Base-by-base conservation (phyloP, 1,284 basidiomycete genomes). In the Ustanciosporium gigantosporum region DNA sequence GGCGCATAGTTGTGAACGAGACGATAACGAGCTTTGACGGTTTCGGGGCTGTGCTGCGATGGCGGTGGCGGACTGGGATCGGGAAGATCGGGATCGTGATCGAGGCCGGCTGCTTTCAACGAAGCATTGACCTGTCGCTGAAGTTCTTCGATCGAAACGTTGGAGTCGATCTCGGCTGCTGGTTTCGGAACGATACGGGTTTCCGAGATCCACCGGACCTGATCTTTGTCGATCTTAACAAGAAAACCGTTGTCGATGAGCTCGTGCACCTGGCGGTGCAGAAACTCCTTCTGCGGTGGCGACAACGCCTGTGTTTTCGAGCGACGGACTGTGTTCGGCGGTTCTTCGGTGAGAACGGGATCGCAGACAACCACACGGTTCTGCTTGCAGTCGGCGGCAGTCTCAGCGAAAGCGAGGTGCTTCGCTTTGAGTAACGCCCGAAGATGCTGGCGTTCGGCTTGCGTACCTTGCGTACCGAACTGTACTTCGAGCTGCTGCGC, bases 1-100 rank as follows among this genome's bases (percentile, higher is more conserved):
- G 39, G 39, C 4, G 39, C 25, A 22, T 41, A 41, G 39, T 41
- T 41, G 31, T 41, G 39, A 11, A 41, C 25, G 4, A 41, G 39
- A 4, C 25, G 25, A 16, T 29, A 41, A 11, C 17, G 15, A 9
- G n/a, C 16, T 23, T 41, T 31, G 32, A 34, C 9, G 8, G 32
- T 8, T n/a, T 29, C 27, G n/a, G 27, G 27, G 9, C n/a, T n/a
- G 27, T 11, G 11, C n/a, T 29, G 27, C 27, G 9, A 9, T 29
- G 27, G 27, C 7, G 16, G 7, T n/a, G n/a, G n/a, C 32, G 32
- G 16, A 9, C 15, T 9, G 16, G 32, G 32, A 7, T 9, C 16
- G 9, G 32, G 32, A 9, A 34, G 8, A 8, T 8, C 16, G 8
- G 16, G 32, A 19, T 34, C 32, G 16, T 17, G 16, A 9, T 17